phyloP scores from a whole-genome alignment of 176 grass and related monocot species.

The Bonia amplexicaulis region DNA sequence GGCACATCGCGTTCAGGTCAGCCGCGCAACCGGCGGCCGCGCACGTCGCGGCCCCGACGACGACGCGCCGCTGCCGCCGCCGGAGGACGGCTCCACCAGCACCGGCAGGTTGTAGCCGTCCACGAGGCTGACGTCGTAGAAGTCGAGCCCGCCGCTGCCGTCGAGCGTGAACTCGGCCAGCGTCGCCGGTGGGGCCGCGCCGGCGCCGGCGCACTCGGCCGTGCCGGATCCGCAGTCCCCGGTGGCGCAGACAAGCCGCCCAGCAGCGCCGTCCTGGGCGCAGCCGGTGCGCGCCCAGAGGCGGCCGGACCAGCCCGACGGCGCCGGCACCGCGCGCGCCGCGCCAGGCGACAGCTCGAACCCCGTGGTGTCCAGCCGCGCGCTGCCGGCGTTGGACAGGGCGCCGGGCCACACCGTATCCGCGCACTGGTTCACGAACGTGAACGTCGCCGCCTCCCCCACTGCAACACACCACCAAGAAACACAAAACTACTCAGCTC shows the following conservation, averaged over 20 bases:
- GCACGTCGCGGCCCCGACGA: conserved; percentile 22
- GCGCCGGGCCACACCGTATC: conserved; percentile 67
- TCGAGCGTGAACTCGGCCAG: conserved; percentile 95
- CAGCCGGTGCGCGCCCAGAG: conserved; percentile 84
- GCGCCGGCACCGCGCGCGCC: conserved; percentile 45
- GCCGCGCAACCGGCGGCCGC: conserved; percentile 66
- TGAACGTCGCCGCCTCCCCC: conserved; percentile 56
- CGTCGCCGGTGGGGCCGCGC: conserved; percentile 69
- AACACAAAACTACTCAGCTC: background rate
- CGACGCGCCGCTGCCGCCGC: background rate
- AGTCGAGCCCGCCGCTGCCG: conserved; percentile 51
- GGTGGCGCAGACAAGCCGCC: conserved; percentile 51
- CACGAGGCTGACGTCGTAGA: conserved; percentile 97
- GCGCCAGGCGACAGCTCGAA: conserved; percentile 61
- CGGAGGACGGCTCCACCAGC: conserved; percentile 46
- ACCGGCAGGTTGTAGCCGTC: conserved; percentile 88
- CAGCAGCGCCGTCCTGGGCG: conserved; percentile 28
- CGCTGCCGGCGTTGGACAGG: conserved; percentile 67
- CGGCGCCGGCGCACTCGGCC: conserved; percentile 64
- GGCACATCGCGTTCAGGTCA: conserved; percentile 81
- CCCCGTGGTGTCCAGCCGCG: conserved; percentile 57
- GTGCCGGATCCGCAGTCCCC: conserved; percentile 80
- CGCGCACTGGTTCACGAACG: conserved; percentile 72
- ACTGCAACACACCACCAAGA: conserved; percentile 23
- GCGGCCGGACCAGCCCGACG: conserved; percentile 77